Base-by-base conservation (phyloP, 192 early-diverging fungal genomes). In the Physocladia obscura region DNA sequence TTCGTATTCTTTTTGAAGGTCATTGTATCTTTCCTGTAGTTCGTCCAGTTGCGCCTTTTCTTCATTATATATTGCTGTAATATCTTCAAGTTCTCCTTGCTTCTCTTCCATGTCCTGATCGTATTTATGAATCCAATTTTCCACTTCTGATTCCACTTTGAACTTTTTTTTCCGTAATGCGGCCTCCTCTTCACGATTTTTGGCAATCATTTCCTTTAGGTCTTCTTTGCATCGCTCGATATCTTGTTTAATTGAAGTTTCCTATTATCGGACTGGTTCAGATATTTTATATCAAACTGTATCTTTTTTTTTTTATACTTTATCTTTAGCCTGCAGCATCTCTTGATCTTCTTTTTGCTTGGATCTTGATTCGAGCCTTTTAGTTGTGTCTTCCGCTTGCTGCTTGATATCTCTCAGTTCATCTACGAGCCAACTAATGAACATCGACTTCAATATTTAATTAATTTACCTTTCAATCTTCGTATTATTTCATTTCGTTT, bases 81-180 rank as follows among this genome's bases (percentile, higher is more conserved):
- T 74, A 55, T 86, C 81, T 55, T 87, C 85, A 3, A 87, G 36
- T 68, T 87, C 85, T 22, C 65, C 36, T 67, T 87, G 85, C 58
- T 84, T 81, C 62, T 87, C 85, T 4, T 82, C 84, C 76, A 87
- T 81, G 48, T 87, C 85, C 64, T 85, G 83, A 38, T 87, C 85
- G 50, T 86, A 87, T 58, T 87, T 87, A 62, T 87, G 84, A 61
- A 87, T 87, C 85, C 85, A 87, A 52, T 87, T 87, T 65, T 87
- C 85, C 15, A 87, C 85, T 65, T 87, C 85, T 11, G 69, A 69
- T 65, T 87, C 84, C 21, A 86, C 76, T 52, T 87, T 87, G 67
- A 82, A 84, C 60, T 84, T 84, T 47, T 79, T 82, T 55, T 87
- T 87, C 22, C 85, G 74, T 13, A 84, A 59, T 27, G 63, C 21